A percentile compares a stretch with the other conserved stretches of the same genome.
Conservation (phyloP, 139 green algal genomes). For the Chlorella sp. region DNA sequence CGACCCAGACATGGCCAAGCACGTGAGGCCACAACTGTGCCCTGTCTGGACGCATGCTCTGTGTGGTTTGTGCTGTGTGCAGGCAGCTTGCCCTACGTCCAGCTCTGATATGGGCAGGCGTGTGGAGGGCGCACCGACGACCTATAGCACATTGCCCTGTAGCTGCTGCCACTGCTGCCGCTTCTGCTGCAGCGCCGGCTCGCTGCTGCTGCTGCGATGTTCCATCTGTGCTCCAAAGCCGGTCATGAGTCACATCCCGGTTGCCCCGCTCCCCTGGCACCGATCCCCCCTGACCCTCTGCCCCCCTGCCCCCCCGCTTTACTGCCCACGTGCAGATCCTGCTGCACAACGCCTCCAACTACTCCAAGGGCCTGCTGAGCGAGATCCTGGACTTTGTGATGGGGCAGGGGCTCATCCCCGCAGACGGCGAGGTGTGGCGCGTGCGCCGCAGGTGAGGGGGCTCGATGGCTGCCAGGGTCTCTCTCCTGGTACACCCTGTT, state of each 20-base stretch:
- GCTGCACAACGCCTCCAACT: slow-evolving; percentile 88
- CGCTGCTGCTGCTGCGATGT: background rate
- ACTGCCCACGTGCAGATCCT: slow-evolving; percentile 66
- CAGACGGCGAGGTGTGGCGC: slow-evolving; percentile 92
- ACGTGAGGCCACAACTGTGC: slow-evolving; percentile 32
- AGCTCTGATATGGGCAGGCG: too few species aligned
- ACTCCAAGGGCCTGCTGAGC: slow-evolving; percentile 89
- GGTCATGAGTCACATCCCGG: too few species aligned
- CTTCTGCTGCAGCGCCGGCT: background rate
- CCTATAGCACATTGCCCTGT: too few species aligned
- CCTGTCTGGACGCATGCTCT: too few species aligned
- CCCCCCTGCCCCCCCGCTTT: background rate
- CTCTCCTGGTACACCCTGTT: too few species aligned
- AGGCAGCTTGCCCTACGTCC: background rate
- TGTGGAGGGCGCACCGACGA: too few species aligned
- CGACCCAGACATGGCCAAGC: slow-evolving; percentile 80
- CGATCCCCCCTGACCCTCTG: background rate
- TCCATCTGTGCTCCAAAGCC: background rate
- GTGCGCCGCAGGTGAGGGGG: slow-evolving; percentile 72
- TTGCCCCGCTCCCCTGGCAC: background rate
- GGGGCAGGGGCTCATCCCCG: slow-evolving; percentile 88
- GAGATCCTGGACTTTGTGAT: slow-evolving; percentile 98
- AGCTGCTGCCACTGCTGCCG: background rate
- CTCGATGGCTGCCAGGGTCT: slow-evolving; percentile 14
- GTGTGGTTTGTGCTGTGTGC: background rate